phyloP scores from a whole-genome alignment of 2,329 filamentous ascomycete genomes.

The Colletotrichum endophyticum region DNA sequence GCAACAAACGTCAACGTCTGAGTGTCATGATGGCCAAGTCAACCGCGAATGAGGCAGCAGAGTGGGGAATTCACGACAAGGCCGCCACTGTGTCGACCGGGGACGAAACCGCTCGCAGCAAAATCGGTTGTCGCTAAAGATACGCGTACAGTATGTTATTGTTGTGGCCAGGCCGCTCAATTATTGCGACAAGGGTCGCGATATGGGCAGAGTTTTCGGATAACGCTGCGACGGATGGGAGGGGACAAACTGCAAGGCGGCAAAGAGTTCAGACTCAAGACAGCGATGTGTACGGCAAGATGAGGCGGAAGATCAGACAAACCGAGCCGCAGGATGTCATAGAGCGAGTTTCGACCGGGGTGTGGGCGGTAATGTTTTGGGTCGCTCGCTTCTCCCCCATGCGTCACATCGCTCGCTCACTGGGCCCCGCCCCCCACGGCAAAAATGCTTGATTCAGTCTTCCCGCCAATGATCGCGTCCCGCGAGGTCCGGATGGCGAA shows the following conservation, averaged over 20 bases:
- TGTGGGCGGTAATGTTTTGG: neutral
- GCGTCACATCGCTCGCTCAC: neutral
- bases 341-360: slow-evolving; percentile 11
- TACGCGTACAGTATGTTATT: neutral
- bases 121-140: neutral
- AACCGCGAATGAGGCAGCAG: neutral
- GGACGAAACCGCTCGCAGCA: neutral
- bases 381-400: neutral
- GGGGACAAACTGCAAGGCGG: neutral
- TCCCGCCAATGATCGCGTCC: neutral
- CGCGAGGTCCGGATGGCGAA: neutral
- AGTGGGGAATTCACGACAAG: neutral
- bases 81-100: neutral
- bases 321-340: slow-evolving; percentile 15
- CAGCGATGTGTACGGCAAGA: neutral
- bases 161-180: neutral
- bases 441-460: neutral
- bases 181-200: neutral
- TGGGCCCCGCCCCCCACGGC: neutral
- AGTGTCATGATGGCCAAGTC: neutral
- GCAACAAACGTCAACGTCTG: neutral
- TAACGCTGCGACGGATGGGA: neutral
- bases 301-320: slow-evolving; percentile 21
- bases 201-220: neutral
- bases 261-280: neutral